Evolutionary conservation across 2,329 filamentous ascomycete genomes (phyloP).

Genomic region (Paracorniculantispora psalliotae): DNA sequence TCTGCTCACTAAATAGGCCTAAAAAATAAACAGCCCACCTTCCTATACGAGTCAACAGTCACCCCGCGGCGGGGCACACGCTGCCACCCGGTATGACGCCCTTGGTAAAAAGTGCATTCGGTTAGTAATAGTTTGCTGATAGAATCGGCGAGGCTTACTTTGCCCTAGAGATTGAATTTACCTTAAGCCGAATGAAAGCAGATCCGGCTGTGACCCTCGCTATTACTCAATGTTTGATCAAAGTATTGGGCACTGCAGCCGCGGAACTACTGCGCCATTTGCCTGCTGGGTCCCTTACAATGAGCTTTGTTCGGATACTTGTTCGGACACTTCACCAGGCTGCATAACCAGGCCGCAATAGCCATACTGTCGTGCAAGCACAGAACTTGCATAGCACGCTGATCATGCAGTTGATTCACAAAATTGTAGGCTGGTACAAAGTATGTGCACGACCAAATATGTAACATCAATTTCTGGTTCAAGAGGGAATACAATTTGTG

Average conservation of each 20-base stretch:
- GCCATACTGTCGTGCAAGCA: no score
- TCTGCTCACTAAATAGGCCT: neutral
- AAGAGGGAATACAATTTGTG: neutral
- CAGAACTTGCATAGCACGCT: no score
- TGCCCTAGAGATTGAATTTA: neutral
- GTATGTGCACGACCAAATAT: no score
- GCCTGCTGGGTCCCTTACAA: no score
- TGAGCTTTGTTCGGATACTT: no score
- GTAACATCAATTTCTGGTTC: no score
- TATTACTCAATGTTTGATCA: neutral
- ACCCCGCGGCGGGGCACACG: constrained; percentile 4
- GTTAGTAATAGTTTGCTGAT: constrained; percentile 5
- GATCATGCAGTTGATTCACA: no score
- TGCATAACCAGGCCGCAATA: neutral
- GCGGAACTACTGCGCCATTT: no score
- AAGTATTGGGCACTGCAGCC: neutral
- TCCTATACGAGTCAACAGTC: neutral
- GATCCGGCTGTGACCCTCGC: neutral
- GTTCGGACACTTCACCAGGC: neutral
- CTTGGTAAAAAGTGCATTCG: neutral
- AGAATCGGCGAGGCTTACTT: neutral
- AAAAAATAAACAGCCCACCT: neutral
- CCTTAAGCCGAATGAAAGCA: neutral
- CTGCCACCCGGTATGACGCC: neutral
- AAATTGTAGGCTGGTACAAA: no score